Evolutionary conservation across 139 green algal species (phyloP).

Genomic region (Chlorella sp.): DNA sequence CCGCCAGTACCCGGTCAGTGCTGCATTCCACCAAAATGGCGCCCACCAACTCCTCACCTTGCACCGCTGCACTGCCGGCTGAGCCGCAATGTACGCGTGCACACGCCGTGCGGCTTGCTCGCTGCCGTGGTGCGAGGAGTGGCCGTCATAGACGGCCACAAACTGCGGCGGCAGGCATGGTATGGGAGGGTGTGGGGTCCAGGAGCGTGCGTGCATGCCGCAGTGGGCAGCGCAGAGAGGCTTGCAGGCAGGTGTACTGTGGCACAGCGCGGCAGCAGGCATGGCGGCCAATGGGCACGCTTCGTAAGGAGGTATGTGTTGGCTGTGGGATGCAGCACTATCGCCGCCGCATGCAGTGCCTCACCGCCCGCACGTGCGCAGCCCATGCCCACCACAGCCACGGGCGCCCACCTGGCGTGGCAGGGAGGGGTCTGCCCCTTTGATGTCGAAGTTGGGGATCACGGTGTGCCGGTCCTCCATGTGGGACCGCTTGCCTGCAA

Average conservation of each 20-base stretch:
- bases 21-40: too few relatives aligned
- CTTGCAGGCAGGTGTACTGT: background rate
- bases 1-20: too few relatives aligned
- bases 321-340: background rate
- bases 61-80: background rate
- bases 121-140: slow-evolving; percentile 12
- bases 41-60: background rate
- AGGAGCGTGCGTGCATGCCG: too few relatives aligned
- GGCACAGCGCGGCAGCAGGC: background rate
- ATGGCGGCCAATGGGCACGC: background rate
- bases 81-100: slow-evolving; percentile 23
- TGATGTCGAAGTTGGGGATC: background rate
- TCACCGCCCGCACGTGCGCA: background rate
- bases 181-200: too few relatives aligned
- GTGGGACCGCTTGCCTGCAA: slow-evolving; percentile 15
- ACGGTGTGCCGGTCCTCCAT: slow-evolving; percentile 30
- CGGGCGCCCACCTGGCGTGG: slow-evolving; percentile 10
- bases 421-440: background rate
- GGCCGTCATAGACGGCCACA: slow-evolving; percentile 34
- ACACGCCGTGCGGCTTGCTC: slow-evolving; percentile 27
- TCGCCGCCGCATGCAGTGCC: background rate
- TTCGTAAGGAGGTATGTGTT: background rate
- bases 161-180: background rate
- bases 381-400: background rate
- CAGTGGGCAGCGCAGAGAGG: too few relatives aligned